Percentiles rank a stretch among this genome's conserved stretches.
These are phyloP conservation scores for Glomus cerebriforme DNA, from an alignment of 192 early-diverging fungal genomes.

Conservation along the genomic window DNA sequence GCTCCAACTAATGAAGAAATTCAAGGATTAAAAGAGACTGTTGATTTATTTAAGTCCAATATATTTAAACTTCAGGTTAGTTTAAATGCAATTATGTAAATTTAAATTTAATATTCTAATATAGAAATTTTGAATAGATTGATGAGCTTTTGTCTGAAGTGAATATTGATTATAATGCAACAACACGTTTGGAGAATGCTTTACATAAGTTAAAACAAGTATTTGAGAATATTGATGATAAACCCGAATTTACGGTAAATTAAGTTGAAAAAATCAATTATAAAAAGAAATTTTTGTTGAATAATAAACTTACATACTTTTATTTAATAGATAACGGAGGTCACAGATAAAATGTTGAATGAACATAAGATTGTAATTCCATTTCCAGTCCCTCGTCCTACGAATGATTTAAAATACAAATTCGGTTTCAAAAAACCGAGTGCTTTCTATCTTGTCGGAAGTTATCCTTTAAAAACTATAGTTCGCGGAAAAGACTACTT, in stretches of 20 bases:
- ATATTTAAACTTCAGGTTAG: constrained; percentile 85
- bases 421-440: constrained; percentile 78
- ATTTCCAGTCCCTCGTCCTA: constrained; percentile 79
- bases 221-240: constrained; percentile 60
- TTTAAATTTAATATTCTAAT: neutral
- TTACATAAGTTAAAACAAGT: constrained; percentile 70
- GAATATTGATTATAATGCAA: constrained; percentile 59
- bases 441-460: constrained; percentile 82
- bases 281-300: neutral
- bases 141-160: constrained; percentile 69
- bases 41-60: constrained; percentile 85
- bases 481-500: constrained; percentile 57
- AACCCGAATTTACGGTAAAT: constrained; percentile 56
- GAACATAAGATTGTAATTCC: constrained; percentile 63
- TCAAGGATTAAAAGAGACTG: constrained; percentile 78
- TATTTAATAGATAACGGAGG: constrained; percentile 43
- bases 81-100: constrained; percentile 41
- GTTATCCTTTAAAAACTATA: constrained; percentile 80
- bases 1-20: constrained; percentile 81
- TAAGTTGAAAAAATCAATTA: neutral
- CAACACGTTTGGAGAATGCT: constrained; percentile 60
- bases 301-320: neutral
- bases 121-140: constrained; percentile 4
- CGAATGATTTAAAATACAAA: constrained; percentile 70
- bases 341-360: constrained; percentile 50